Evolutionary conservation across 495 filamentous ascomycete genomes (phyloP).

Genomic region (Astrocystis sublimbata): DNA sequence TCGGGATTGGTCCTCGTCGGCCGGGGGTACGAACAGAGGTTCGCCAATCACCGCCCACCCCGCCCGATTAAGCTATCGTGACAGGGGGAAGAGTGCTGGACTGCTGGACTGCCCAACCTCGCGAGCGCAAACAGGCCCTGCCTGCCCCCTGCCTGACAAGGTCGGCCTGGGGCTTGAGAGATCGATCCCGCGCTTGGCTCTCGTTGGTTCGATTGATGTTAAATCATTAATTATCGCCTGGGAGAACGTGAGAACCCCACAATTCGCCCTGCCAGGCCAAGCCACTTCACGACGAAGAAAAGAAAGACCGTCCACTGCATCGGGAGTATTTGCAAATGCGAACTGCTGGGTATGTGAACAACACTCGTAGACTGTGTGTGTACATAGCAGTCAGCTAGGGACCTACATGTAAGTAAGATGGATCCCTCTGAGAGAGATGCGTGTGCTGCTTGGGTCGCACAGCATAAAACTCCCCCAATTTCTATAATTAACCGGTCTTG

Average conservation of each 20-base stretch:
- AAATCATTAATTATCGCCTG: not conserved
- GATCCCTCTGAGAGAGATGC: no score
- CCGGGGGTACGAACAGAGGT: not conserved
- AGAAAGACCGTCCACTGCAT: no score
- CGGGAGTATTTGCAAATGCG: no score
- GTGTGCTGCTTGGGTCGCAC: not conserved
- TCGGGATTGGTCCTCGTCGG: constrained; percentile 25
- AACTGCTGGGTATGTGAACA: no score
- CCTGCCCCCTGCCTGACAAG: not conserved
- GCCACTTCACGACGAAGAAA: no score
- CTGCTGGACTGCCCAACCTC: not conserved
- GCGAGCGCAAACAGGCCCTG: not conserved
- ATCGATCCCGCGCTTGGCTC: constrained; percentile 3
- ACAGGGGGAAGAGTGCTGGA: not conserved
- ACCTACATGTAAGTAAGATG: no score
- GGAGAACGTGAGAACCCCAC: no score
- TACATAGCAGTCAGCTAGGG: no score
- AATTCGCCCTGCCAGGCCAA: no score
- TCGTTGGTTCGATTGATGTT: not conserved
- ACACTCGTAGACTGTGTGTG: no score
- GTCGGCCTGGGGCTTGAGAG: no score
- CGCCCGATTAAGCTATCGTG: not conserved
- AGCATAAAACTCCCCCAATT: no score
- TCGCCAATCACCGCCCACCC: constrained; percentile 6
- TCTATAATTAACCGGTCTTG: constrained; percentile 14